Conservation (phyloP, 257 asterid species). For the Cynanchum wilfordii region DNA sequence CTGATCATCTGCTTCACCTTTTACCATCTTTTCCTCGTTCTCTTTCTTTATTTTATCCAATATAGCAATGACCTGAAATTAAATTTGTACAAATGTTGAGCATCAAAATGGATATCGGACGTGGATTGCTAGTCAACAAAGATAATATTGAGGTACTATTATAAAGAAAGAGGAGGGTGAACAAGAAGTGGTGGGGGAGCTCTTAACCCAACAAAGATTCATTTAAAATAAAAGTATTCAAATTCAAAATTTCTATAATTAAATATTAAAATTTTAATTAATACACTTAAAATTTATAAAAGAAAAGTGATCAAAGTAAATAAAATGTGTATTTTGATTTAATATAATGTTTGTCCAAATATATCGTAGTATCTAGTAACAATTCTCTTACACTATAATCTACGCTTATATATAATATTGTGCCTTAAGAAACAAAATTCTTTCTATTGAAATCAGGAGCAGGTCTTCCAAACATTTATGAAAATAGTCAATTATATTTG, state of each 20-base stretch:
- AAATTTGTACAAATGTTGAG: constrained; percentile 5
- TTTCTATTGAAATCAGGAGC: neutral
- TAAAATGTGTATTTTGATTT: too few relatives aligned
- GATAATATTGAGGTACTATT: too few relatives aligned
- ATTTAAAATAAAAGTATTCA: too few relatives aligned
- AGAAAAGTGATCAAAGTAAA: too few relatives aligned
- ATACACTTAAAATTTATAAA: too few relatives aligned
- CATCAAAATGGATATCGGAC: constrained; percentile 7
- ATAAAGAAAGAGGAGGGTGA: too few relatives aligned
- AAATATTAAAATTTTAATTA: too few relatives aligned
- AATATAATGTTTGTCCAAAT: too few relatives aligned
- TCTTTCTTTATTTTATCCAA: constrained; percentile 85
- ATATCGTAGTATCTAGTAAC: too few relatives aligned
- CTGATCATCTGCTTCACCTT: constrained; percentile 22
- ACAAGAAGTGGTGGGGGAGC: too few relatives aligned
- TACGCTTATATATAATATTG: neutral
- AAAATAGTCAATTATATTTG: neutral
- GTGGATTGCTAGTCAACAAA: neutral
- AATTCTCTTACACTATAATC: neutral
- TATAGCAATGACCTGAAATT: constrained; percentile 83
- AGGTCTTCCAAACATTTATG: neutral
- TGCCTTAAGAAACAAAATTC: neutral
- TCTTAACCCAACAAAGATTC: too few relatives aligned
- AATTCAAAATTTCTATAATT: too few relatives aligned
- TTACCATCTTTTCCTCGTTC: constrained; percentile 33